A percentile compares a stretch with the other conserved stretches of the same genome.
Conservation (phyloP, 2,329 filamentous ascomycete genomes). For the Coleophoma cylindrospora region DNA sequence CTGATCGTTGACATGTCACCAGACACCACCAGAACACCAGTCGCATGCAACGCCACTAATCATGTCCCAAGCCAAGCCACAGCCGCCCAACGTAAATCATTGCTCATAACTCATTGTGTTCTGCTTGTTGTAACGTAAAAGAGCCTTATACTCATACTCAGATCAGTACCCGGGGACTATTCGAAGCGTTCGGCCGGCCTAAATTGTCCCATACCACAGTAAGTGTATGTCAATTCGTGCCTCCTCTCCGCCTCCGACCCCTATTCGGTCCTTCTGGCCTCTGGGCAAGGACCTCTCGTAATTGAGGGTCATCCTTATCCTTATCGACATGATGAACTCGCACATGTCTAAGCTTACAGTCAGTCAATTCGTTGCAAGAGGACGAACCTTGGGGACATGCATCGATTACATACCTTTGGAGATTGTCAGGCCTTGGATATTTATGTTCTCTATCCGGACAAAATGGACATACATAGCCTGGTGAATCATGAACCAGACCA, state of each 20-base stretch:
- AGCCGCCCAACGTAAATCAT: conserved; percentile 5
- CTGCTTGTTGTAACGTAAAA: too few species aligned
- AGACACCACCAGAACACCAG: neutral
- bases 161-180: too few species aligned
- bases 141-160: neutral
- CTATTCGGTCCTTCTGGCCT: conserved; percentile 78
- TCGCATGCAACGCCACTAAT: conserved; percentile 1
- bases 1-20: conserved; percentile 7
- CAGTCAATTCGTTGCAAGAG: conserved; percentile 3
- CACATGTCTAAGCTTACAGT: conserved; percentile 63
- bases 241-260: conserved; percentile 34
- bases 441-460: conserved; percentile 91
- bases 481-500: conserved; percentile 87
- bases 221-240: too few species aligned
- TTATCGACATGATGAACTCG: conserved; percentile 88
- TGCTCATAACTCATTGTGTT: conserved; percentile 6
- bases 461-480: conserved; percentile 94
- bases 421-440: conserved; percentile 91
- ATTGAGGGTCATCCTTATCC: conserved; percentile 75
- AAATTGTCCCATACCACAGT: too few species aligned
- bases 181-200: too few species aligned
- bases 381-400: neutral
- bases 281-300: conserved; percentile 82
- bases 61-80: neutral
- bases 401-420: conserved; percentile 67